These are phyloP conservation scores for Saitozyma sp. DNA, from an alignment of 768 basidiomycete genomes.

Conservation along the genomic window DNA sequence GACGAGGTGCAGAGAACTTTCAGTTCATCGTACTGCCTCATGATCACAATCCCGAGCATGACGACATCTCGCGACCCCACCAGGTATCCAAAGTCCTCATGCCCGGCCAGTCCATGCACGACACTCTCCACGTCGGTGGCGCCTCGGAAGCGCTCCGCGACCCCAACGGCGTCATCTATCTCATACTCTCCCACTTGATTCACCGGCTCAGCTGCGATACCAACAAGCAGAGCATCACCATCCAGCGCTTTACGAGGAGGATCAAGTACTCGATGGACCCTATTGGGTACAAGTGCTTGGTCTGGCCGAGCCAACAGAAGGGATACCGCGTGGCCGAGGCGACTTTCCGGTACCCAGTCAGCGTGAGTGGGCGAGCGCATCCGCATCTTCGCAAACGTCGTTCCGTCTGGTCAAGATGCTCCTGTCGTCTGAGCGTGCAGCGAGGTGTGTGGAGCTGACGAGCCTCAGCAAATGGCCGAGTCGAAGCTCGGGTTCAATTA, in stretches of 20 bases:
- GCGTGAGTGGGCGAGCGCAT: conserved; percentile 13
- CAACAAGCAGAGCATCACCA: conserved; percentile 78
- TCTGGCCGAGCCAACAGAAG: conserved; percentile 87
- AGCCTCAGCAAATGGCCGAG: conserved; percentile 27
- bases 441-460: conserved; percentile 13
- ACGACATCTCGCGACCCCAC: conserved; percentile 54
- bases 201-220: conserved; percentile 82
- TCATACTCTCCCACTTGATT: conserved; percentile 94
- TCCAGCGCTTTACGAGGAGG: conserved; percentile 77
- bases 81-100: conserved; percentile 26
- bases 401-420: conserved; percentile 7
- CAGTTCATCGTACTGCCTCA: conserved; percentile 72
- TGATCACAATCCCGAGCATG: conserved; percentile 56
- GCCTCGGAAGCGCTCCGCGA: conserved; percentile 52
- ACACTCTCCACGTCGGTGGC: conserved; percentile 56
- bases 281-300: conserved; percentile 79
- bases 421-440: conserved; percentile 18
- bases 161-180: conserved; percentile 69
- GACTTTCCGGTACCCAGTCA: conserved; percentile 69
- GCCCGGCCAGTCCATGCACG: conserved; percentile 58
- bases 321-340: conserved; percentile 80
- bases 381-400: not conserved
- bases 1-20: conserved; percentile 67
- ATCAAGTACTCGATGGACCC: conserved; percentile 58
- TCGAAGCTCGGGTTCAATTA: conserved; percentile 50